These are phyloP conservation scores for Tilletia horrida DNA, from an alignment of 1,284 basidiomycete species.

Conservation along the genomic window DNA sequence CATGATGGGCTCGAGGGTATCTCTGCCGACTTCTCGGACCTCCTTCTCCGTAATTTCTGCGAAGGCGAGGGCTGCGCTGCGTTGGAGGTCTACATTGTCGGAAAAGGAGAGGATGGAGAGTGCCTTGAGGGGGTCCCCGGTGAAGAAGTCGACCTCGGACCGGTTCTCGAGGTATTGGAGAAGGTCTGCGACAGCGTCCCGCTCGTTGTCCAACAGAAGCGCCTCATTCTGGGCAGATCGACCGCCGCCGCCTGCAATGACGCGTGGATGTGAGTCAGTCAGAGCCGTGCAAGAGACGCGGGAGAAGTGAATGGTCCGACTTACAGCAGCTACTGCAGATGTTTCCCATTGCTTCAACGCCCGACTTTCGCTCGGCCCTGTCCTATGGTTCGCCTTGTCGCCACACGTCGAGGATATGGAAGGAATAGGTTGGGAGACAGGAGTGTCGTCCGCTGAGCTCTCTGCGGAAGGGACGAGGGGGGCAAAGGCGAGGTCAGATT, in stretches of 20 bases:
- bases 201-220: constrained; percentile 90
- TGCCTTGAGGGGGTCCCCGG: constrained; percentile 75
- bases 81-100: constrained; percentile 98
- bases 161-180: constrained; percentile 87
- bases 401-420: no score
- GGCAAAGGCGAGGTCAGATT: no score
- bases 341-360: constrained; percentile 39
- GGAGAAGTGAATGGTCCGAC: neutral
- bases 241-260: constrained; percentile 28
- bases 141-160: constrained; percentile 55
- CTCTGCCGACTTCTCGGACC: constrained; percentile 90
- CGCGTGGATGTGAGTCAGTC: constrained; percentile 19
- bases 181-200: constrained; percentile 95
- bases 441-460: no score
- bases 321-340: constrained; percentile 32
- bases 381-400: no score
- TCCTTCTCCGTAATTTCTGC: constrained; percentile 99
- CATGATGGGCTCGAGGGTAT: constrained; percentile 96
- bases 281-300: neutral
- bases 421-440: no score
- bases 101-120: constrained; percentile 96
- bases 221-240: constrained; percentile 65
- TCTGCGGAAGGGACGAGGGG: no score
- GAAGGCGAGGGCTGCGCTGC: constrained; percentile 95
- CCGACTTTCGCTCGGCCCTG: neutral